Evolutionary conservation across 192 early-diverging fungal genomes (phyloP).

Genomic region (Backusella morwellensis): DNA sequence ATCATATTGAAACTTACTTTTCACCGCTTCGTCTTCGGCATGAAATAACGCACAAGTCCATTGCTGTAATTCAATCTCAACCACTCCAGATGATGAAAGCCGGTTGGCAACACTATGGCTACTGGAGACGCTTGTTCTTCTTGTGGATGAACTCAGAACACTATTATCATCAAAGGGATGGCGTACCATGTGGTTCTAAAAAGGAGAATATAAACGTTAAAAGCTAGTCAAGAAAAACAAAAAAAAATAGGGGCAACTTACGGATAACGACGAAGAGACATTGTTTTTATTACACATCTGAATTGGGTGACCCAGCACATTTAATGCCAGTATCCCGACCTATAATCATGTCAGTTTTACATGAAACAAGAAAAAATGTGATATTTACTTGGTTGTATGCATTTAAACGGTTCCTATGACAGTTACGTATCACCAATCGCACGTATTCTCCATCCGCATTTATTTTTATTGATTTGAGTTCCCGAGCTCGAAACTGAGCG

Average conservation of each 20-base stretch:
- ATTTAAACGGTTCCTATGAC: slow-evolving; percentile 72
- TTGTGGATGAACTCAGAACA: slow-evolving; percentile 31
- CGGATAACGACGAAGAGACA: not conserved
- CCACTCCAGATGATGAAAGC: slow-evolving; percentile 7
- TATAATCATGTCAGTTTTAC: not conserved
- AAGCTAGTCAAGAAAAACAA: too few relatives aligned
- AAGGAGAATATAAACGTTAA: too few relatives aligned
- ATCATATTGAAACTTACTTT: slow-evolving; percentile 31
- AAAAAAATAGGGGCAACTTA: not conserved
- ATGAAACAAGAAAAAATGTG: not conserved
- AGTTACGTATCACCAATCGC: slow-evolving; percentile 65
- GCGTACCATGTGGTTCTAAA: slow-evolving; percentile 11
- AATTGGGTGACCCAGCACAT: slow-evolving; percentile 14
- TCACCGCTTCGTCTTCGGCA: slow-evolving; percentile 58
- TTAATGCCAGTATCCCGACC: slow-evolving; percentile 17
- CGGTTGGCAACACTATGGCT: slow-evolving; percentile 19
- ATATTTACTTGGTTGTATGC: slow-evolving; percentile 63
- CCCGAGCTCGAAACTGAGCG: slow-evolving; percentile 64
- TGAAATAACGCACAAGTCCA: slow-evolving; percentile 41
- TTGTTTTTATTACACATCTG: not conserved
- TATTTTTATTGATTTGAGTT: slow-evolving; percentile 73
- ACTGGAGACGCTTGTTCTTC: slow-evolving; percentile 34
- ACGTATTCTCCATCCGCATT: slow-evolving; percentile 66
- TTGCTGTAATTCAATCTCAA: slow-evolving; percentile 27
- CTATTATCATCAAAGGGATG: slow-evolving; percentile 23